These are phyloP conservation scores for Phoma sp. DNA, from an alignment of 2,329 filamentous ascomycete species.

Conservation along the genomic window DNA sequence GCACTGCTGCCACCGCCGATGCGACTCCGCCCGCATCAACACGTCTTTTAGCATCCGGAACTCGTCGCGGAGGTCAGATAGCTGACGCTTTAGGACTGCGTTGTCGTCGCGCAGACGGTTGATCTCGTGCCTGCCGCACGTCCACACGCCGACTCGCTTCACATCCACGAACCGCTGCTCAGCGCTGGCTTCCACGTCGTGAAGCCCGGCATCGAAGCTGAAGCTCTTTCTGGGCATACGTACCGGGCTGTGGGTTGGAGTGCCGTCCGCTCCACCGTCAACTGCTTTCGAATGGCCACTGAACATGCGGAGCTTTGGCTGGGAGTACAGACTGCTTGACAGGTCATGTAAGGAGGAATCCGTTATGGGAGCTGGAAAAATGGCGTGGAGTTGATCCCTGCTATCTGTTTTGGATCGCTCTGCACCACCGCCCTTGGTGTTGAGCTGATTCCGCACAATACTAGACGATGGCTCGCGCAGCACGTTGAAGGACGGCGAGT, in stretches of 20 bases:
- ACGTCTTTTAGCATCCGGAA: slow-evolving; percentile 23
- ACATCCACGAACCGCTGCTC: neutral
- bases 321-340: slow-evolving; percentile 2
- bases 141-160: neutral
- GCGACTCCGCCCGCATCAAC: slow-evolving; percentile 16
- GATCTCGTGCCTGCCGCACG: neutral
- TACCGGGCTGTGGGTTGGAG: neutral
- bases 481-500: neutral
- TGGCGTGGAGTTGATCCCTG: neutral
- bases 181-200: neutral
- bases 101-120: slow-evolving; percentile 20
- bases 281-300: neutral
- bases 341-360: neutral
- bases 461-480: neutral
- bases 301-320: neutral
- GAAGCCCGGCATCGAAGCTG: slow-evolving; percentile 2
- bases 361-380: neutral
- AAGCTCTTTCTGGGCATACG: neutral
- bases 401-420: neutral
- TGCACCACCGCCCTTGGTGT: neutral
- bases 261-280: slow-evolving; percentile 3
- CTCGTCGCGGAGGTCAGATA: slow-evolving; percentile 28
- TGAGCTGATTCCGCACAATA: neutral
- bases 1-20: slow-evolving; percentile 1
- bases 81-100: slow-evolving; percentile 20